These are phyloP conservation scores for Mycena vulgaris DNA, from an alignment of 768 basidiomycete genomes.

Conservation along the genomic window DNA sequence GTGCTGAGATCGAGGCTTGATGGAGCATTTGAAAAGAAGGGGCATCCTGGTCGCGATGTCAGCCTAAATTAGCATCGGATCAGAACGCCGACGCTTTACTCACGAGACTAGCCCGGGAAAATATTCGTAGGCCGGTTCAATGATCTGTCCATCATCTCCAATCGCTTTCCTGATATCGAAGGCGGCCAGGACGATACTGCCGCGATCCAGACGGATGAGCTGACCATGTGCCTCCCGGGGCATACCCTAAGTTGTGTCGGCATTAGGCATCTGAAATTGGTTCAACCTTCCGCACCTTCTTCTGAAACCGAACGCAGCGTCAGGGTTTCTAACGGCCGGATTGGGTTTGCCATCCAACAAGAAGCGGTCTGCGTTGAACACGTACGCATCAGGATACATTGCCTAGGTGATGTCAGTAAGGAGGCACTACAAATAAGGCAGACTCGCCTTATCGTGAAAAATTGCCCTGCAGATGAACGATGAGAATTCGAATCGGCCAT, in stretches of 20 bases:
- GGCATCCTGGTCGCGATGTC: not conserved
- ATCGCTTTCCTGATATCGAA: constrained; percentile 45
- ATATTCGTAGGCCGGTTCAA: constrained; percentile 35
- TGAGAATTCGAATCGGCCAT: too few species aligned
- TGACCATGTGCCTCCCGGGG: constrained; percentile 43
- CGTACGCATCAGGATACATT: constrained; percentile 53
- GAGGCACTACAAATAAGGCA: not conserved
- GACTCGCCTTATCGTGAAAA: constrained; percentile 28
- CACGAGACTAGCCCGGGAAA: not conserved
- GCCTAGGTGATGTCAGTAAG: not conserved
- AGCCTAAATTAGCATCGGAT: not conserved
- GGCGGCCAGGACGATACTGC: constrained; percentile 42
- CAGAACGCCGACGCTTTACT: too few species aligned
- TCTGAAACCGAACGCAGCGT: constrained; percentile 43
- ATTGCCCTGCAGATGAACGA: constrained; percentile 25
- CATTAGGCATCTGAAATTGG: not conserved
- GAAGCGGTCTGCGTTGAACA: constrained; percentile 58
- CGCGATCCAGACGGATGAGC: constrained; percentile 43
- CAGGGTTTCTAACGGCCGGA: constrained; percentile 28
- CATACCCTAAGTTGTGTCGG: constrained; percentile 26
- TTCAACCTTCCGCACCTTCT: constrained; percentile 34
- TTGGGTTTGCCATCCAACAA: constrained; percentile 44
- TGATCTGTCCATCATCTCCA: constrained; percentile 40
- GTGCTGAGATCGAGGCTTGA: constrained; percentile 11
- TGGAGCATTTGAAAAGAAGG: constrained; percentile 15